Evolutionary conservation across 768 basidiomycete species (phyloP).

Genomic region (Arthromyces matolae): DNA sequence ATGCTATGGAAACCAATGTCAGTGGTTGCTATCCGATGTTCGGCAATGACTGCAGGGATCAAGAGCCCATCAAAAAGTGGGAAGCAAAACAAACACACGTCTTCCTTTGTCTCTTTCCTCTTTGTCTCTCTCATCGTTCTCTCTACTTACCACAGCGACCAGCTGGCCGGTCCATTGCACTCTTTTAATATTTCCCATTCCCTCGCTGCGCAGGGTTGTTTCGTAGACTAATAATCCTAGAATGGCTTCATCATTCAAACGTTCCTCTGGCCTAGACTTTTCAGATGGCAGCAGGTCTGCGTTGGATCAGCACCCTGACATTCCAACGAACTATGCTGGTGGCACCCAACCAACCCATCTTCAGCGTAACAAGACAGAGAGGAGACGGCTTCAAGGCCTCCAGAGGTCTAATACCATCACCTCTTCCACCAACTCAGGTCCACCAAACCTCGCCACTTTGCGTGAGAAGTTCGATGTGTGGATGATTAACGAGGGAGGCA

Average conservation of each 20-base stretch:
- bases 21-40: too few species aligned
- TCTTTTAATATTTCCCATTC: conserved; percentile 28
- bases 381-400: conserved; percentile 77
- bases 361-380: conserved; percentile 84
- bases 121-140: conserved; percentile 8
- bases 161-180: conserved; percentile 45
- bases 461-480: conserved; percentile 59
- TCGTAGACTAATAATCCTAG: conserved; percentile 17
- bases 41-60: too few species aligned
- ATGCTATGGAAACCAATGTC: conserved; percentile 13
- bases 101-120: conserved; percentile 4
- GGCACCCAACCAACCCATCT: conserved; percentile 45
- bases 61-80: not conserved
- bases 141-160: conserved; percentile 29
- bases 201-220: conserved; percentile 38
- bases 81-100: conserved; percentile 4
- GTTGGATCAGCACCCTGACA: conserved; percentile 52
- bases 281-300: conserved; percentile 47
- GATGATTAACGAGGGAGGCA: conserved; percentile 93
- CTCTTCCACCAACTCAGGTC: conserved; percentile 21
- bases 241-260: conserved; percentile 34
- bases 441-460: conserved; percentile 36
- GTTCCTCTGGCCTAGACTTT: conserved; percentile 66
- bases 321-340: conserved; percentile 27
- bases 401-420: conserved; percentile 54